Evolutionary conservation across 2,329 filamentous ascomycete species (phyloP), one percentile per base, ranked within the genome.

Genomic region (Fusarium lateritium): DNA sequence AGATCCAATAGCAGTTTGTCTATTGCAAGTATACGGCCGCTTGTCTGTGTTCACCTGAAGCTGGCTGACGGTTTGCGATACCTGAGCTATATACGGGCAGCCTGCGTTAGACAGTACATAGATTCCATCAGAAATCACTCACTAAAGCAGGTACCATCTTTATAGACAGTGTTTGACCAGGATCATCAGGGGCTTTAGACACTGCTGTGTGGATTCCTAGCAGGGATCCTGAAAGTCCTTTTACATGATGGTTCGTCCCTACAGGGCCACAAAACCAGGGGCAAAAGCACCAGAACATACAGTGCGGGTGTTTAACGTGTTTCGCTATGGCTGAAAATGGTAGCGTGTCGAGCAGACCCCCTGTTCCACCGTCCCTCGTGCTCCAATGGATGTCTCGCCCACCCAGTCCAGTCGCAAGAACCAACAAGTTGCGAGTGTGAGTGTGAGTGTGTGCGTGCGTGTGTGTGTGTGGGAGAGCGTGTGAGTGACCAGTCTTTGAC

Each of bases 301-400:
- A 61, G 61, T 59, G 71, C 62, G 63, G 58, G 60, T 53, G 60
- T 57, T 65, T 53, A 62, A 61, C 65, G 36, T 62, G 73, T 75
- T 75, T 75, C 71, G 73, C 73, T 73, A 72, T 64, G 33, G 44
- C 65, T 56, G 43, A 72, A 71, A 55, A 40, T 60, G 61, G 52
- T 63, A 74, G 62, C 56, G 67, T 49, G 67, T 51, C 47, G 43
- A 65, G 43, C 69, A 58, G 46, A 44, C 57, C 62, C 72, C 72
- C 68, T 72, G 71, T 67, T 60, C 45, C 65, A 63, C 62, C 66
- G 56, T 70, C 54, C 49, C 58, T 58, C 52, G 36, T 70, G 67
- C 72, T 62, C 68, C 70, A 70, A 72, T 65, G 57, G 57, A 69
- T 62, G 66, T 67, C 61, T 55, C 50, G 55, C 66, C 62, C 70